Percentiles rank a stretch among this genome's conserved stretches.
Conservation (phyloP, 305 asterid species). For the Caryopteris hybrid region DNA sequence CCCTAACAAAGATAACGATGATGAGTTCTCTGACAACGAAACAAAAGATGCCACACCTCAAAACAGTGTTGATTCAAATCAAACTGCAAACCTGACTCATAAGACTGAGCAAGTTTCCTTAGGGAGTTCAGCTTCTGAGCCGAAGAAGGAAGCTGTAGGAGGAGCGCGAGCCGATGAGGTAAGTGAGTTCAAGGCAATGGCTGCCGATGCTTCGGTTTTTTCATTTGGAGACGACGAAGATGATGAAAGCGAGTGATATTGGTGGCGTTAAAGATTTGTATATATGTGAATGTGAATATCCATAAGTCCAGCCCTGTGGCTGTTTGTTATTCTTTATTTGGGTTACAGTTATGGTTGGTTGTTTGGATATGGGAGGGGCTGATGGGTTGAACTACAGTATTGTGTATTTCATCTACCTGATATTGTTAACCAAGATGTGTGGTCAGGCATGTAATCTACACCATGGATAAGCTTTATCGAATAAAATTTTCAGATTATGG, state of each 20-base stretch:
- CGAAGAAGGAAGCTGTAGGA: conserved; percentile 36
- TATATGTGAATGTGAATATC: conserved; percentile 31
- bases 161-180: conserved; percentile 44
- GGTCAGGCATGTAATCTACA: not conserved
- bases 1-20: conserved; percentile 45
- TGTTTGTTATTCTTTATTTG: conserved; percentile 20
- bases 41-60: conserved; percentile 25
- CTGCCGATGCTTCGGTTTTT: conserved; percentile 96
- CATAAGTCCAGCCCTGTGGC: conserved; percentile 19
- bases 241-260: conserved; percentile 69
- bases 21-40: conserved; percentile 73
- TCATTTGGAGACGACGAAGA: conserved; percentile 98
- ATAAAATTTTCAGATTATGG: no score
- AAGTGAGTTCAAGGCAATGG: conserved; percentile 93
- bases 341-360: conserved; percentile 16
- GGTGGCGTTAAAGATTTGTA: conserved; percentile 4
- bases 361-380: not conserved
- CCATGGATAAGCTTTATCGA: no score
- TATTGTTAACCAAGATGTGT: not conserved
- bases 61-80: conserved; percentile 26
- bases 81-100: conserved; percentile 34
- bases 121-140: conserved; percentile 45
- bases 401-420: not conserved
- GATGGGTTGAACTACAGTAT: not conserved
- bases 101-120: conserved; percentile 58